Base-by-base conservation (phyloP, 1,284 basidiomycete species). In the Pseudozyma thailandica region DNA sequence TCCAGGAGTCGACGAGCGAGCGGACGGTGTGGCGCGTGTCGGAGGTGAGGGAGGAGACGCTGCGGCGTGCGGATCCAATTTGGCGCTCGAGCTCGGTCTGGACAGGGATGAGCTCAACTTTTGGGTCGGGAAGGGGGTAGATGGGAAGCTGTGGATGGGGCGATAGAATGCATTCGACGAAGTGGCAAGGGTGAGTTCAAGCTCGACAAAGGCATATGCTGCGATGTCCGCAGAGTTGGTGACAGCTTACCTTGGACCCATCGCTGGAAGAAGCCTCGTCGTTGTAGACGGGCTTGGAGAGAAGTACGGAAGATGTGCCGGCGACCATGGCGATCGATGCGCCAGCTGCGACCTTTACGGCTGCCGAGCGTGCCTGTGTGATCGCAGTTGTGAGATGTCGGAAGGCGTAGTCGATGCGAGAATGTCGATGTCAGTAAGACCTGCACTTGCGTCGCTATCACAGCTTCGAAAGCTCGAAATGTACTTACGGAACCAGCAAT, bases 31-130 rank as follows among this genome's bases (percentile, higher is more conserved):
- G 7, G 15, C 65, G 52, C 10, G 65, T 61, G n/a, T 54, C 63
- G n/a, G 56, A 20, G 15, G 75, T 74, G 23, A 64, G 49, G 23
- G 42, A 42, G 31, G 72, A 57, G 16, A 78, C 31, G n/a, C 61
- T 21, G 3, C 71, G 59, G 16, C 78, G 76, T 23, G 65, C 57
- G n/a, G 50, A 43, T 25, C 68, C 68, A 33, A 80, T 61, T 46
- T 80, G 76, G 10, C 73, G 74, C 47, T 80, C 76, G 23, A 80
- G 73, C 42, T 80, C 78, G 25, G 77, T 75, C 16, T 73, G 65
- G 2, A 72, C 72, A 30, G 75, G 72, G 1, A 78, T 61, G 4
- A 73, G 48, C 28, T 64, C 61, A 13, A 77, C 31, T 30, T 65
- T 63, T 10, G 60, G 50, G 30, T 77, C 75, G 5, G 68, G 48